phyloP scores from a whole-genome alignment of 2,329 filamentous ascomycete species.

The Chalaropsis thielavioides region DNA sequence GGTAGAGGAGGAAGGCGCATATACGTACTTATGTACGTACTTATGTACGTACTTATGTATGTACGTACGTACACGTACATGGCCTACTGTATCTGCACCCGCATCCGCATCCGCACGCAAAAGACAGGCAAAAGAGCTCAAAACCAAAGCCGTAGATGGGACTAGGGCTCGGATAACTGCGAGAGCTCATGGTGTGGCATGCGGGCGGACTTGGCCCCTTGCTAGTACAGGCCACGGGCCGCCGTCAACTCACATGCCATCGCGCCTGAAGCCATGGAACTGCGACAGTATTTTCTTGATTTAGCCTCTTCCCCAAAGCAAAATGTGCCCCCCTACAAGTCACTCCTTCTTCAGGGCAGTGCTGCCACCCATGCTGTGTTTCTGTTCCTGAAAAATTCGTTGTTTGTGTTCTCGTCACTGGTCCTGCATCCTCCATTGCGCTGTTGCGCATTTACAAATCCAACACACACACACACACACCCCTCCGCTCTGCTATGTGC shows the following conservation, averaged over 20 bases:
- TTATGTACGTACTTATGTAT: neutral
- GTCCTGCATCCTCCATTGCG: neutral
- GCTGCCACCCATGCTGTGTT: neutral
- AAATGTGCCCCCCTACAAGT: neutral
- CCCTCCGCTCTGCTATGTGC: neutral
- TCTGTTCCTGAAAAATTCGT: constrained; percentile 2
- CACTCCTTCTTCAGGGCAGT: neutral
- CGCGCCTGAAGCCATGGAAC: neutral
- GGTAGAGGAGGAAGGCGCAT: neutral
- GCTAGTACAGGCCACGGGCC: neutral
- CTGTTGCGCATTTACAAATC: neutral
- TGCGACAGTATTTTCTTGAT: neutral
- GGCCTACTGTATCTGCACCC: too few relatives aligned
- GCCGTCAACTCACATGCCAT: neutral
- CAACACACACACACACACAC: neutral
- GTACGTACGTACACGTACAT: neutral
- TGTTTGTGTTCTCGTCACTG: neutral
- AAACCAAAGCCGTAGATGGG: neutral
- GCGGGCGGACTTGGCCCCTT: neutral
- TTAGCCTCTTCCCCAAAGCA: neutral
- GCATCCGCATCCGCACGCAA: too few relatives aligned
- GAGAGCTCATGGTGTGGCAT: neutral
- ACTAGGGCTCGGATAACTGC: too few relatives aligned
- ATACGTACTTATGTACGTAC: neutral
- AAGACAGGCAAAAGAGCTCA: neutral